Evolutionary conservation across 306 rosid genomes (phyloP).

Genomic region (Cucumis hystrix): DNA sequence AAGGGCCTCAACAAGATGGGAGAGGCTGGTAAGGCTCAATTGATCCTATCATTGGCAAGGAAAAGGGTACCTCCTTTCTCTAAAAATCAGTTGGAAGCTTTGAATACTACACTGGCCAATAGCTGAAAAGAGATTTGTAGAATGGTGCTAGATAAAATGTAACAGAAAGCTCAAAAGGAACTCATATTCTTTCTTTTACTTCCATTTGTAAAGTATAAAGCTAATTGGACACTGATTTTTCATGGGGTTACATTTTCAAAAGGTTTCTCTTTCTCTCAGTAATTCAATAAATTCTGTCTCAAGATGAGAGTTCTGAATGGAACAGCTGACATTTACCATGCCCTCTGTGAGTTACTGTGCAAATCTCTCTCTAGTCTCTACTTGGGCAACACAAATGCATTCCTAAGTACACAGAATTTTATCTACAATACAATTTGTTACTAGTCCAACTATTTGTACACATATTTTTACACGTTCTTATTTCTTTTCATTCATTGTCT

Average conservation of each 20-base stretch:
- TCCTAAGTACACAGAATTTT: background rate
- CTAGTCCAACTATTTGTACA: background rate
- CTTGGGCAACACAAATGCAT: background rate
- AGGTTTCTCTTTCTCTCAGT: conserved; percentile 5
- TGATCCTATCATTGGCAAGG: conserved; percentile 28
- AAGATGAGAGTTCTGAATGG: conserved; percentile 16
- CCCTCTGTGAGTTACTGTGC: conserved; percentile 18
- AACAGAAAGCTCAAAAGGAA: conserved; percentile 21
- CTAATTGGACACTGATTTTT: conserved; percentile 9
- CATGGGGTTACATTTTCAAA: conserved; percentile 10
- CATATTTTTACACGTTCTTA: background rate
- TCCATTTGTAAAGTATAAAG: conserved; percentile 15
- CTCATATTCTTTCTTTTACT: conserved; percentile 14
- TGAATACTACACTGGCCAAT: conserved; percentile 19
- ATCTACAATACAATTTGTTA: background rate
- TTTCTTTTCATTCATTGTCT: background rate
- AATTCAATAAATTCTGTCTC: conserved; percentile 11
- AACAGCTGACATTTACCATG: background rate
- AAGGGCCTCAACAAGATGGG: conserved; percentile 41
- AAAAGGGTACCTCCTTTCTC: conserved; percentile 43
- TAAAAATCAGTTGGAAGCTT: conserved; percentile 19
- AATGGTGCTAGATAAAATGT: conserved; percentile 10
- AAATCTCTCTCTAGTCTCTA: background rate
- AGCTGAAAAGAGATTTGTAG: conserved; percentile 16
- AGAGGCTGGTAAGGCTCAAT: conserved; percentile 26